Conservation (phyloP, 176 grass and related monocot species). For the Zoysia pacifica region DNA sequence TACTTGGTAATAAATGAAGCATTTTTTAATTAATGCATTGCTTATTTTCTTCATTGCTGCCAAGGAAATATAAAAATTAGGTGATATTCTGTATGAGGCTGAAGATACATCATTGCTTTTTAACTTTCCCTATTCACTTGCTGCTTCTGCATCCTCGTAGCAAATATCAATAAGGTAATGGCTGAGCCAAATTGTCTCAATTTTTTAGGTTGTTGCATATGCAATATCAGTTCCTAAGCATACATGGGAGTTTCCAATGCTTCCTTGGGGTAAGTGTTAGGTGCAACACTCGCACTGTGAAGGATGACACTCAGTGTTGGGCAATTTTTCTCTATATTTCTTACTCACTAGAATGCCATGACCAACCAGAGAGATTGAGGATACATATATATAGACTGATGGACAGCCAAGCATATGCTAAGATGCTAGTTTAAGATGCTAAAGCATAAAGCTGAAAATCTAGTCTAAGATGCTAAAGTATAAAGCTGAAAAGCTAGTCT, state of each 20-base stretch:
- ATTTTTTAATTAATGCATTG: constrained; percentile 7
- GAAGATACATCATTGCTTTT: constrained; percentile 74
- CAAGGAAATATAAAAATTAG: constrained; percentile 81
- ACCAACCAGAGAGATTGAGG: too few relatives aligned
- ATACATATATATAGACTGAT: too few relatives aligned
- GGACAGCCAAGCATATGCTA: too few relatives aligned
- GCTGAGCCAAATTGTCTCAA: constrained; percentile 6
- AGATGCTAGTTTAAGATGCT: too few relatives aligned
- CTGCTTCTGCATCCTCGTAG: constrained; percentile 45
- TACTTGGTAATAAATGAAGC: background rate
- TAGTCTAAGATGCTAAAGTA: too few relatives aligned
- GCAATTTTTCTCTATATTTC: too few relatives aligned
- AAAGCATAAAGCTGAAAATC: too few relatives aligned
- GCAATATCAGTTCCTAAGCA: constrained; percentile 80
- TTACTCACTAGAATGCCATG: too few relatives aligned
- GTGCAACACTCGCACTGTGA: too few relatives aligned
- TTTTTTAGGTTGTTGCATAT: constrained; percentile 77
- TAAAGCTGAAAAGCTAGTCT: too few relatives aligned
- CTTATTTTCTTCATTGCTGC: constrained; percentile 28
- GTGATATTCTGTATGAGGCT: constrained; percentile 85
- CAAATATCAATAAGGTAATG: constrained; percentile 15
- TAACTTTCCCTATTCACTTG: constrained; percentile 58
- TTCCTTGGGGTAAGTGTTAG: constrained; percentile 95
- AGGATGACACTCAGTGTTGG: too few relatives aligned
- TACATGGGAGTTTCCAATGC: constrained; percentile 87